Evolutionary conservation across 371 early-diverging fungal genomes (phyloP).

Genomic region (Globomyces sp.): DNA sequence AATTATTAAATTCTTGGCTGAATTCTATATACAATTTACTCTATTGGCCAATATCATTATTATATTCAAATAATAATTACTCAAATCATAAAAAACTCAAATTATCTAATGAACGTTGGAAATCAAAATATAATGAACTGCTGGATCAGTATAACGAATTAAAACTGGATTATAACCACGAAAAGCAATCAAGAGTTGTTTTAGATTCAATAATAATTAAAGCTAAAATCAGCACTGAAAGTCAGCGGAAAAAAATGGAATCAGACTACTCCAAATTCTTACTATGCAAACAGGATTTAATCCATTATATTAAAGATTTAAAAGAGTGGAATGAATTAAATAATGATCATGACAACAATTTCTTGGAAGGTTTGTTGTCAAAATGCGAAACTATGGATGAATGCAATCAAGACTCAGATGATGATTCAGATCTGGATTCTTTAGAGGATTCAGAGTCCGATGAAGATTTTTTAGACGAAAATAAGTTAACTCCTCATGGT

Average conservation of each 20-base stretch:
- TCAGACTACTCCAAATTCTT: neutral
- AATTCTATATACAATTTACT: too few relatives aligned
- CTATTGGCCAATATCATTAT: too few relatives aligned
- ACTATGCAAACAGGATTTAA: too few relatives aligned
- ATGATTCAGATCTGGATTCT: too few relatives aligned
- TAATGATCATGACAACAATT: neutral
- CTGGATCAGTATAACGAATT: constrained; percentile 12
- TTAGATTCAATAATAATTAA: constrained; percentile 2
- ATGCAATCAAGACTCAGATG: too few relatives aligned
- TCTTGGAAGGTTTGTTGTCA: neutral
- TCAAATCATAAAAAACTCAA: neutral
- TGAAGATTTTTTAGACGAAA: too few relatives aligned
- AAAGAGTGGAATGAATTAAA: neutral
- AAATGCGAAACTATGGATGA: neutral
- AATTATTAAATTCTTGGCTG: too few relatives aligned
- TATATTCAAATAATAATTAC: neutral
- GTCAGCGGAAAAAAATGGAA: neutral
- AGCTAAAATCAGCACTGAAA: neutral
- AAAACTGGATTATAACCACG: neutral
- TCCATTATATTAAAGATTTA: too few relatives aligned
- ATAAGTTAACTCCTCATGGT: too few relatives aligned
- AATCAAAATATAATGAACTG: constrained; percentile 8
- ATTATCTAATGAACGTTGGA: neutral
- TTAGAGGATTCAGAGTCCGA: too few relatives aligned
- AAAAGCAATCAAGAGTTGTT: neutral